These are phyloP conservation scores for Zopfia rhizophila DNA, from an alignment of 2,329 filamentous ascomycete species.

Conservation along the genomic window DNA sequence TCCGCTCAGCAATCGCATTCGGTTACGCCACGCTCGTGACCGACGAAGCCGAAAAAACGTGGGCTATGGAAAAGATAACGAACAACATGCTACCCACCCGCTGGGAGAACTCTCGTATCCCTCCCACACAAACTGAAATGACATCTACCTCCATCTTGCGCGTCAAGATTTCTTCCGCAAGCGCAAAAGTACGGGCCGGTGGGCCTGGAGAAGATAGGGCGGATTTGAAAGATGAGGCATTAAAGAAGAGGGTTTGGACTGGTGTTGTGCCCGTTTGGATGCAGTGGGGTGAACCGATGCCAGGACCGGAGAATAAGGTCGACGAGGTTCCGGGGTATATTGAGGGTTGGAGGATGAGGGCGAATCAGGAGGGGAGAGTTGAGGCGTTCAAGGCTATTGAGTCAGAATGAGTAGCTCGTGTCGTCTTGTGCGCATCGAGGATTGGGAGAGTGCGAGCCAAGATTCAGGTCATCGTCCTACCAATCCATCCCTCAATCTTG, in stretches of 20 bases:
- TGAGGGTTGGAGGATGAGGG: constrained; percentile 45
- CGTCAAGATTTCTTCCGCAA: constrained; percentile 39
- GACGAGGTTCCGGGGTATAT: constrained; percentile 71
- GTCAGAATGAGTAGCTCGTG: too few relatives aligned
- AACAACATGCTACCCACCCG: constrained; percentile 44
- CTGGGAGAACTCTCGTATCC: constrained; percentile 43
- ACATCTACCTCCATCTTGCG: constrained; percentile 40
- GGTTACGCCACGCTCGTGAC: constrained; percentile 41
- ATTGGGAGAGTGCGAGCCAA: too few relatives aligned
- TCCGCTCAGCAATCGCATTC: constrained; percentile 42
- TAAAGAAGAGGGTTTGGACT: constrained; percentile 43
- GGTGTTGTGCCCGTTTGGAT: constrained; percentile 49
- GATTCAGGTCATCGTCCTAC: too few relatives aligned
- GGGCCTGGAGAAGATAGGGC: constrained; percentile 46
- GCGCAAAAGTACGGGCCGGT: constrained; percentile 45
- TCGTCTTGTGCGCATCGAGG: too few relatives aligned
- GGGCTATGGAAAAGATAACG: constrained; percentile 45
- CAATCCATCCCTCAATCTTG: constrained; percentile 3
- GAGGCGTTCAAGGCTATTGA: constrained; percentile 38
- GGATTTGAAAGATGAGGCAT: constrained; percentile 39
- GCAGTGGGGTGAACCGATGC: constrained; percentile 44
- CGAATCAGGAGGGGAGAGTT: constrained; percentile 33
- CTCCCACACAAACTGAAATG: constrained; percentile 43
- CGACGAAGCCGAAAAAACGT: constrained; percentile 33
- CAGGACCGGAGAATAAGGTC: constrained; percentile 52